Evolutionary conservation across 2,329 filamentous ascomycete species (phyloP).

Genomic region (Microsporum canis): DNA sequence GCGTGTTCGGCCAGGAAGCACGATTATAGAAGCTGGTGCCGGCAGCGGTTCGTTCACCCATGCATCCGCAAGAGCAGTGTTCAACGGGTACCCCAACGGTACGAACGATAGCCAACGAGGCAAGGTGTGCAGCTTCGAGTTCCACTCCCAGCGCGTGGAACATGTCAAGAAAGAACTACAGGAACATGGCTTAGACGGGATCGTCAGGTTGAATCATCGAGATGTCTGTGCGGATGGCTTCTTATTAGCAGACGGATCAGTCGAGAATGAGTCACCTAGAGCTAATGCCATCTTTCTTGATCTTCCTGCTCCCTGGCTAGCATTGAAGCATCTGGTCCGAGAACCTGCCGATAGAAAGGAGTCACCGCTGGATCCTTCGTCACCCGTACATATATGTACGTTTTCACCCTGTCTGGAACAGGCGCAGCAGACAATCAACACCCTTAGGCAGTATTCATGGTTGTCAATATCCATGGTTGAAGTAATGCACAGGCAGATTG

Average conservation of each 20-base stretch:
- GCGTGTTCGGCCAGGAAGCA: constrained; percentile 35
- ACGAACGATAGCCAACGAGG: constrained; percentile 24
- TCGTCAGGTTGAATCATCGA: constrained; percentile 38
- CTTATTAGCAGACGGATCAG: constrained; percentile 22
- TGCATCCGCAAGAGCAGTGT: constrained; percentile 39
- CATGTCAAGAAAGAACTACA: constrained; percentile 35
- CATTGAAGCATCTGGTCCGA: constrained; percentile 37
- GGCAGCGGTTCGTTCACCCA: constrained; percentile 44
- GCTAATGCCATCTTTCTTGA: constrained; percentile 41
- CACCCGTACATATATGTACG: constrained; percentile 70
- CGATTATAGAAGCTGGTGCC: constrained; percentile 41
- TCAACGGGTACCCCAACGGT: constrained; percentile 32
- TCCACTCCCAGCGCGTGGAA: constrained; percentile 35
- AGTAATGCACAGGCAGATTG: constrained; percentile 64
- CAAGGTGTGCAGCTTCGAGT: constrained; percentile 42
- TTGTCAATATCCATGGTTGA: constrained; percentile 90
- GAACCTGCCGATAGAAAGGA: constrained; percentile 22
- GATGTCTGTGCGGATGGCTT: constrained; percentile 43
- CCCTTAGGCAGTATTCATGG: constrained; percentile 73
- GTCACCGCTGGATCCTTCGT: constrained; percentile 57
- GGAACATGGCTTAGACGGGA: constrained; percentile 33
- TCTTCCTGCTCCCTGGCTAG: constrained; percentile 41
- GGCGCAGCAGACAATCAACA: constrained; percentile 72
- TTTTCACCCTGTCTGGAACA: constrained; percentile 98
- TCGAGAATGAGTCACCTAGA: constrained; percentile 30